Evolutionary conservation across 192 early-diverging fungal genomes (phyloP), one percentile per base, ranked within the genome.

Genomic region (Coemansia sp.): DNA sequence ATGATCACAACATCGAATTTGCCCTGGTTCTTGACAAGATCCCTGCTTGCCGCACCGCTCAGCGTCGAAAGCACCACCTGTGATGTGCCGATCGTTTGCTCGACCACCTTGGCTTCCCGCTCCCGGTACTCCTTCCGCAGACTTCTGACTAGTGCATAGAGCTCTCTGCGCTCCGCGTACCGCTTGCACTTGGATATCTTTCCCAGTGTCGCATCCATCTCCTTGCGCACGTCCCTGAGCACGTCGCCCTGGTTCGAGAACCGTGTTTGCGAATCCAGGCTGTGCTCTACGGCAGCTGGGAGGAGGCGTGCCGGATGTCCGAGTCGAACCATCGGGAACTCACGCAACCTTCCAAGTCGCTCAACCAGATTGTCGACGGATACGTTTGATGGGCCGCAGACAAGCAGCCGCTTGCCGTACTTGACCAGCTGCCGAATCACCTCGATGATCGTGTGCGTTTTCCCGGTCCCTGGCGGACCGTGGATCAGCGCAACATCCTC

Each of bases 351-450:
- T 1, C 84, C 83, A 11, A 97, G 74, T 11, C 95, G 82, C 60
- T 93, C 93, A 4, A 90, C 92, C 30, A 95, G 60, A 60, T 94
- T 97, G 63, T 95, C 93, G 75, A 87, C 93, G 40, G 91, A 85
- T 37, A 93, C 90, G 59, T 97, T 97, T 19, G 88, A 90, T 1
- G 93, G 93, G 0, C 88, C 95, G 65, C 95, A 97, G 2, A 95
- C 93, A 3, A 97, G 71, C 7, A 97, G 81, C 0, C 87, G 74
- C 36, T 88, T 72, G 14, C 83, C 81, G 6, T 22, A 25, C 4
- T 74, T 67, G 2, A 64, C 70, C 8, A 97, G 76, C 64, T 92
- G 93, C 25, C 91, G 85, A 27, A 97, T 81, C 13, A 94, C 75
- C 70, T 95, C 95, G 10, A 97, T 88, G 15, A 92, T 58, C 13